Evolutionary conservation across 495 filamentous ascomycete genomes (phyloP), one percentile per base, ranked within the genome.

Genomic region (Xylaria nigripes): DNA sequence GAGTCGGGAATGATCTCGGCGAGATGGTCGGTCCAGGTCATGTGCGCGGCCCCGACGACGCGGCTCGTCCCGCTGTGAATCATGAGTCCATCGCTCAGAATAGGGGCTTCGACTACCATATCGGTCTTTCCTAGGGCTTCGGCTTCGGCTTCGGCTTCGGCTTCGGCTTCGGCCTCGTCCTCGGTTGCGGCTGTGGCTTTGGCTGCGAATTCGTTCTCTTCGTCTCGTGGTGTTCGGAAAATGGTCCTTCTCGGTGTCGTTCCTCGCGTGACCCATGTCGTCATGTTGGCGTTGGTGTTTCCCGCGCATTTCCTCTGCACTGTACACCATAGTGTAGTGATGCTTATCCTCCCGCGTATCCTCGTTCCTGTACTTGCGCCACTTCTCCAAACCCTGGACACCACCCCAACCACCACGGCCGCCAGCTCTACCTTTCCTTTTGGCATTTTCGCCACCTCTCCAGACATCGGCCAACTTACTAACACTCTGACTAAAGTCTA

Each of bases 401-500:
- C 93, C 93, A 54, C 94, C 93, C 74, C 95, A 97, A 13, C 90
- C 90, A 32, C 92, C 92, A n/a, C 90, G 90, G 27, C 90, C 90
- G 1, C 89, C 90, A 51, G 85, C 88, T 64, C 87, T 92, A 6
- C 86, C 86, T 56, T 78, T 79, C 27, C 93, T 79, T 72, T 94
- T 96, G 12, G 77, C 76, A 64, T 94, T 93, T n/a, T 90, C 94
- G 32, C 85, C 81, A 52, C 77, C 86, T 48, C 94, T 80, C 93
- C 93, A 98, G 19, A 81, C 83, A 49, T 95, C 87, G n/a, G 88
- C 89, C 21, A 98, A 65, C 66, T 87, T 89, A 30, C 86, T 91
- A 66, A 93, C 93, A 68, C 89, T 95, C 69, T 98, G 93, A 27
- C 90, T 95, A 72, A 98, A 98, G 67, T 98, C 93, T 46, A 98